phyloP scores from a whole-genome alignment of 2,329 filamentous ascomycete species.

The Penicillium polonicum region DNA sequence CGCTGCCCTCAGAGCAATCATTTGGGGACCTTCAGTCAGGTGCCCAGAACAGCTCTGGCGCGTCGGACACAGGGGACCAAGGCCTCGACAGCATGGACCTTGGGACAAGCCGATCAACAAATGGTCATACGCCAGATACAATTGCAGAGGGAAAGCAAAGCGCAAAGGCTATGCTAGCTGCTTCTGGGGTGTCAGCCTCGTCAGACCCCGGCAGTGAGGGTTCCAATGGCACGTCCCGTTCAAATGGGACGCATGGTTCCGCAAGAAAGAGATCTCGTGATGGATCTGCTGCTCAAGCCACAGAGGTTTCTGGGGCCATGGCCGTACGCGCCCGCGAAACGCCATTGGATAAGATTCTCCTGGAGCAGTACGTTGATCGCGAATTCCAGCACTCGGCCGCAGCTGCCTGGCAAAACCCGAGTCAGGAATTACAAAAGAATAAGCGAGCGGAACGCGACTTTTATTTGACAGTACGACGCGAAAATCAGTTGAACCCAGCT shows the following conservation, averaged over 20 bases:
- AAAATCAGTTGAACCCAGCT: slow-evolving; percentile 56
- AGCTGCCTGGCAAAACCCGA: slow-evolving; percentile 51
- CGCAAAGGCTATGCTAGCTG: slow-evolving; percentile 58
- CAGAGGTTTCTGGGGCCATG: slow-evolving; percentile 29
- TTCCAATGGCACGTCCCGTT: slow-evolving; percentile 30
- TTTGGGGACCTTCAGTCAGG: slow-evolving; percentile 25
- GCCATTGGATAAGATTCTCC: slow-evolving; percentile 50
- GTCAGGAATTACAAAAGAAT: slow-evolving; percentile 58
- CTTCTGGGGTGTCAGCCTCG: slow-evolving; percentile 42
- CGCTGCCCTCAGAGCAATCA: slow-evolving; percentile 25
- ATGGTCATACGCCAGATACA: slow-evolving; percentile 39
- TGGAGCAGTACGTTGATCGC: slow-evolving; percentile 65
- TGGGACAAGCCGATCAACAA: slow-evolving; percentile 25
- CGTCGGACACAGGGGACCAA: slow-evolving; percentile 22
- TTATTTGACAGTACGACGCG: slow-evolving; percentile 65
- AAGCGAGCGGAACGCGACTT: slow-evolving; percentile 68
- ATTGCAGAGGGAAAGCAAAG: slow-evolving; percentile 61
- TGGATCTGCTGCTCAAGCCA: slow-evolving; percentile 53
- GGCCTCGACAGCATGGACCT: slow-evolving; percentile 25
- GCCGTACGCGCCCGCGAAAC: slow-evolving; percentile 43
- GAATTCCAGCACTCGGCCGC: slow-evolving; percentile 61
- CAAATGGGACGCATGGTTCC: slow-evolving; percentile 49
- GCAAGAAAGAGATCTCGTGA: slow-evolving; percentile 60
- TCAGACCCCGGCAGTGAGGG: slow-evolving; percentile 31
- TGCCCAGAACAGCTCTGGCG: slow-evolving; percentile 27